phyloP scores from a whole-genome alignment of 2,329 filamentous ascomycete genomes.

The Colletotrichum sp. region DNA sequence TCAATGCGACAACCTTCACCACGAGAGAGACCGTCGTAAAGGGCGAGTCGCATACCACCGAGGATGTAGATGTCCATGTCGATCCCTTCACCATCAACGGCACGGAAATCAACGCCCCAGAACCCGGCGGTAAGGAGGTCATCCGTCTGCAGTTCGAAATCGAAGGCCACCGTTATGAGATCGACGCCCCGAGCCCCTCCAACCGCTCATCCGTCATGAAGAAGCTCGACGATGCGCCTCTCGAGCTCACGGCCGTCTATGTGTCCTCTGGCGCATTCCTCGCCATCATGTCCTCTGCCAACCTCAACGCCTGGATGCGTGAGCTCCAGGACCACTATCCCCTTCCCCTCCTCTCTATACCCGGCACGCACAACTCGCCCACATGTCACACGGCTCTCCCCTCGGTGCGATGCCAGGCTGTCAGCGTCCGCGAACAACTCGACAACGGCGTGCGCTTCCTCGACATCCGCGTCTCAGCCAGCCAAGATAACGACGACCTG shows the following conservation, averaged over 20 bases:
- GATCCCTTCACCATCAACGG: slow-evolving; percentile 70
- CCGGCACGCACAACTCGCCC: slow-evolving; percentile 94
- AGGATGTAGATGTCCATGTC: slow-evolving; percentile 68
- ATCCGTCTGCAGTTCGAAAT: slow-evolving; percentile 77
- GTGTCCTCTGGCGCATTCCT: slow-evolving; percentile 60
- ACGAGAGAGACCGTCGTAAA: slow-evolving; percentile 45
- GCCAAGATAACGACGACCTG: slow-evolving; percentile 66
- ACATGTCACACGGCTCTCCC: slow-evolving; percentile 85
- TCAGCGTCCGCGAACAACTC: slow-evolving; percentile 78
- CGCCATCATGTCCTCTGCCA: slow-evolving; percentile 73
- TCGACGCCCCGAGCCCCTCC: slow-evolving; percentile 72
- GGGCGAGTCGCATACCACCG: slow-evolving; percentile 63
- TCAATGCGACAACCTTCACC: slow-evolving; percentile 44
- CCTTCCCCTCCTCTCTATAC: slow-evolving; percentile 83
- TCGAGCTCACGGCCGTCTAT: slow-evolving; percentile 72
- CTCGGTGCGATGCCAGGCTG: slow-evolving; percentile 91
- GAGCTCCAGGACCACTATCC: slow-evolving; percentile 74
- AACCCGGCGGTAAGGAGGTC: slow-evolving; percentile 65
- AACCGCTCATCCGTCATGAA: slow-evolving; percentile 65
- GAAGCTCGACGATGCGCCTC: slow-evolving; percentile 54
- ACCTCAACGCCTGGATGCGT: slow-evolving; percentile 81
- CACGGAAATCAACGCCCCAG: slow-evolving; percentile 66
- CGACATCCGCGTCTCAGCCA: slow-evolving; percentile 77
- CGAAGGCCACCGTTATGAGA: slow-evolving; percentile 68
- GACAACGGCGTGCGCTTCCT: slow-evolving; percentile 93